phyloP scores from a whole-genome alignment of 2,329 filamentous ascomycete species.

The Pseudocercospora vitis region DNA sequence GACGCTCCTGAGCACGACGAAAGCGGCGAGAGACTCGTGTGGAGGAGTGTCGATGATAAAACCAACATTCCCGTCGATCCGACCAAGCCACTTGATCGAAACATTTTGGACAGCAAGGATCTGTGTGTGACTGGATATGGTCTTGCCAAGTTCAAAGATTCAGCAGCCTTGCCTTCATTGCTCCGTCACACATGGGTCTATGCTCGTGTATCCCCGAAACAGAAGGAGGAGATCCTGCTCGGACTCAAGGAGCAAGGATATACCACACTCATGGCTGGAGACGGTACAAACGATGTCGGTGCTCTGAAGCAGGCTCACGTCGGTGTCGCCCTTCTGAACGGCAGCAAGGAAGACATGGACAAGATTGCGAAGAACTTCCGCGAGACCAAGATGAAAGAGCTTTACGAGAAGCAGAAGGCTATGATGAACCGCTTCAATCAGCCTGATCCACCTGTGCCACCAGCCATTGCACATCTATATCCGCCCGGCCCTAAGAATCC shows the following conservation, averaged over 20 bases:
- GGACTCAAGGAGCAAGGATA: conserved; percentile 96
- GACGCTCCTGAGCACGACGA: conserved; percentile 90
- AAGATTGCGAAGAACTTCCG: conserved; percentile 91
- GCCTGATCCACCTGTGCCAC: conserved; percentile 85
- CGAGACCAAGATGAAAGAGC: conserved; percentile 96
- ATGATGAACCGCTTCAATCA: conserved; percentile 97
- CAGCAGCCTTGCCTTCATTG: conserved; percentile 72
- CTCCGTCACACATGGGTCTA: conserved; percentile 95
- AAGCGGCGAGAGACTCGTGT: conserved; percentile 78
- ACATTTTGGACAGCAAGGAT: conserved; percentile 82
- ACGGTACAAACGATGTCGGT: conserved; percentile 97
- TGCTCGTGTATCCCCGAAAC: conserved; percentile 94
- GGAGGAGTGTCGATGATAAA: conserved; percentile 93
- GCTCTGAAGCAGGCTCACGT: conserved; percentile 98
- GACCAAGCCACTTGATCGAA: conserved; percentile 72
- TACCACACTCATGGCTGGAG: conserved; percentile 97
- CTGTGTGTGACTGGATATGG: conserved; percentile 96
- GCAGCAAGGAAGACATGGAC: conserved; percentile 83
- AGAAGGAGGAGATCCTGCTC: conserved; percentile 97
- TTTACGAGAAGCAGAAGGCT: conserved; percentile 92
- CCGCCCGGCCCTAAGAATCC: conserved; percentile 88
- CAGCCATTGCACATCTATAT: conserved; percentile 89
- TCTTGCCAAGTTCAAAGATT: conserved; percentile 80
- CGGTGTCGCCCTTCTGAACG: conserved; percentile 92
- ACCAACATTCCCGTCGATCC: conserved; percentile 79